These are phyloP conservation scores for Xylaria sp. DNA, from an alignment of 2,329 filamentous ascomycete species.

Conservation along the genomic window DNA sequence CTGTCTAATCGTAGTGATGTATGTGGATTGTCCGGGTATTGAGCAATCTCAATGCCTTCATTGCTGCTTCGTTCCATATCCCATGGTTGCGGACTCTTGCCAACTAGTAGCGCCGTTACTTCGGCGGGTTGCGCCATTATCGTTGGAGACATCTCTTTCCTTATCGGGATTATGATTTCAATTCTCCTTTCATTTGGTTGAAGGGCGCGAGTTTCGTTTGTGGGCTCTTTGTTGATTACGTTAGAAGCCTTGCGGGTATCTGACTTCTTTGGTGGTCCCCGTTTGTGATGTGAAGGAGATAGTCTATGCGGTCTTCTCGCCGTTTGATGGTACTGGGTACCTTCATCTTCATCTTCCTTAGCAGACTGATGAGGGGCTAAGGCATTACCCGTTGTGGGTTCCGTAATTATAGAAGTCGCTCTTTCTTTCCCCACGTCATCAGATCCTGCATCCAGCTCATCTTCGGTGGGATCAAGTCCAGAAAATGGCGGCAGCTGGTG, in stretches of 20 bases:
- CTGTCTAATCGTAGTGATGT: neutral
- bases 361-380: neutral
- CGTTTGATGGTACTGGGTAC: conserved; percentile 3
- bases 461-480: neutral
- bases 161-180: conserved; percentile 36
- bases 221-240: neutral
- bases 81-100: neutral
- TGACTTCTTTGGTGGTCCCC: conserved; percentile 22
- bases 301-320: neutral
- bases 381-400: neutral
- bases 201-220: neutral
- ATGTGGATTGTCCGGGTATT: neutral
- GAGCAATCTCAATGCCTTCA: neutral
- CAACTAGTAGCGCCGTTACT: neutral
- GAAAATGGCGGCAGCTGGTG: conserved; percentile 1
- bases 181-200: conserved; percentile 33
- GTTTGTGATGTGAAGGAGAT: conserved; percentile 11
- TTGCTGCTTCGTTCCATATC: neutral
- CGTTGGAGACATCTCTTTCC: conserved; percentile 6
- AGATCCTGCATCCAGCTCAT: neutral
- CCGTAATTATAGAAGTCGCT: neutral
- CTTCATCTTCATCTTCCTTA: conserved; percentile 18
- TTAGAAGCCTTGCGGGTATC: neutral
- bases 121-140: neutral
- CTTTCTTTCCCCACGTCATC: neutral